Evolutionary conservation across 1,139 yeast genomes (phyloP).

Genomic region (Saccharomyces hybrid): DNA sequence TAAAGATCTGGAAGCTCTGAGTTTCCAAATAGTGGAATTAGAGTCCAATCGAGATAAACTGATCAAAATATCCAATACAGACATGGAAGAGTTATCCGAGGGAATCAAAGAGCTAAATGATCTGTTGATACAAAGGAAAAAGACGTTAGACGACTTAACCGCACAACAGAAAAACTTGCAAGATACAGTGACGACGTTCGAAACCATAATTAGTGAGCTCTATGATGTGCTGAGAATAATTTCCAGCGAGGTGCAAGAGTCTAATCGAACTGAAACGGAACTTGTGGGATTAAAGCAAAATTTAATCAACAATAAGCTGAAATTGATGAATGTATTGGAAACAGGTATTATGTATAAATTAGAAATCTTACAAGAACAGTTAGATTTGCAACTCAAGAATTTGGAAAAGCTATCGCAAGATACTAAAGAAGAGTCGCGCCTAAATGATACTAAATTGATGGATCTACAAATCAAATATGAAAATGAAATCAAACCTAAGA

Average conservation of each 20-base stretch:
- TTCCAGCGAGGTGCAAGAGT: slow-evolving; percentile 28
- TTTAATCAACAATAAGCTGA: slow-evolving; percentile 18
- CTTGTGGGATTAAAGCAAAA: slow-evolving; percentile 23
- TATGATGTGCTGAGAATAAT: slow-evolving; percentile 25
- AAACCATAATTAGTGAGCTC: slow-evolving; percentile 26
- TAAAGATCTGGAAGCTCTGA: slow-evolving; percentile 37
- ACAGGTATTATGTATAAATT: slow-evolving; percentile 21
- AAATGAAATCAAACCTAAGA: slow-evolving; percentile 23
- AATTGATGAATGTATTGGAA: slow-evolving; percentile 17
- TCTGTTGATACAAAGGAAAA: slow-evolving; percentile 41
- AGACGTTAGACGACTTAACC: slow-evolving; percentile 40
- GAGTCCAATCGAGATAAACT: slow-evolving; percentile 54
- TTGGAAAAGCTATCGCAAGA: slow-evolving; percentile 12
- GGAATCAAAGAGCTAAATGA: slow-evolving; percentile 49
- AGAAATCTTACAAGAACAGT: slow-evolving; percentile 22
- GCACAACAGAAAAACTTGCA: slow-evolving; percentile 44
- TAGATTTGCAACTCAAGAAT: slow-evolving; percentile 17
- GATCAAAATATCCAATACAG: slow-evolving; percentile 53
- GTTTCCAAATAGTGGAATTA: slow-evolving; percentile 41
- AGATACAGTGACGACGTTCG: slow-evolving; percentile 53
- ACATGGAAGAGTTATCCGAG: slow-evolving; percentile 49
- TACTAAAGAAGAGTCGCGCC: slow-evolving; percentile 8
- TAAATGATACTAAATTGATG: slow-evolving; percentile 15
- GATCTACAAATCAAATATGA: slow-evolving; percentile 18
- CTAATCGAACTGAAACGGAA: slow-evolving; percentile 23